Evolutionary conservation across 768 basidiomycete species (phyloP), one percentile per base, ranked within the genome.

Genomic region (Guyanaporus albipodus): DNA sequence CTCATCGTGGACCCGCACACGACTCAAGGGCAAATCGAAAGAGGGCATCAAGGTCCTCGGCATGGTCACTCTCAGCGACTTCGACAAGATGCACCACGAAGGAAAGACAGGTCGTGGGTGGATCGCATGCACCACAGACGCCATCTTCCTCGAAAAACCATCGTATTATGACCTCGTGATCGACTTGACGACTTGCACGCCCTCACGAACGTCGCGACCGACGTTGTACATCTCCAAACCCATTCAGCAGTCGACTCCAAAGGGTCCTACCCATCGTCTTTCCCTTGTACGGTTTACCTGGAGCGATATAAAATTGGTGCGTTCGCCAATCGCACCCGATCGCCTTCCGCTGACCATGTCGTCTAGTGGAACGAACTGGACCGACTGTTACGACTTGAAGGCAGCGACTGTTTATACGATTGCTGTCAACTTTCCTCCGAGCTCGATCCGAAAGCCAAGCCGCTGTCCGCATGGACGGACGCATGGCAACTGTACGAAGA

Each of bases 71-170:
- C 73, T 92, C 0, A 80, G 73, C 37, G 90, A 92, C 59, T 62
- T 88, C 34, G 80, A 82, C 48, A 73, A 78, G 49, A 60, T 91
- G 43, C 67, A 76, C 44, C 63, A 67, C 15, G 85, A 84, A 61
- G 73, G 75, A 22, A 67, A 70, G 53, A 73, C 67, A 2, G 85
- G 86, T 6, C 70, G 76, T 6, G 89, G 89, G 17, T 92, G 88
- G 88, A 79, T 91, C 44, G 89, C 89, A 26, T 91, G 89, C 59
- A 88, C 90, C 9, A 90, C 90, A 2, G 90, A 92, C 53, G 82
- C 88, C 8, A 78, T 92, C 15, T 91, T 87, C 67, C 70, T 91
- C 35, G 90, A 92, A 53, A 87, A 83, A 61, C 84, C 89, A 1
- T 69, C 77, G 4, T 80, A 79, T 55, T 92, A 90, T 57, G 90